Percentiles rank a stretch among this genome's conserved stretches.
Conservation (phyloP, 2,329 filamentous ascomycete genomes). For the Ophiostoma australiae region DNA sequence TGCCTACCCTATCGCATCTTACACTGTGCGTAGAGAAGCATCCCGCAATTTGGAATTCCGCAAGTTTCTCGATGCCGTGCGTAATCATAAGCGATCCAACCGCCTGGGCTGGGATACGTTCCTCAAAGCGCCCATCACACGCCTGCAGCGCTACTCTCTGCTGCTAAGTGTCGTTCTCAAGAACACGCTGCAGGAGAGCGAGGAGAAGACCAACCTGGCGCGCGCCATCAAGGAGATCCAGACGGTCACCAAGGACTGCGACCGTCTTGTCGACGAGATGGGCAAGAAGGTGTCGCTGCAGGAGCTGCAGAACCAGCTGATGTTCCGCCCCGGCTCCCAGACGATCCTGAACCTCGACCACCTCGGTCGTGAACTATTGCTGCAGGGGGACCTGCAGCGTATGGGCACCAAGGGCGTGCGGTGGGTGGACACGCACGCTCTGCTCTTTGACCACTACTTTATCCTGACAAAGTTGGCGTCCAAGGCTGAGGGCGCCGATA, state of each 20-base stretch:
- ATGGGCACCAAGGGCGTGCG: conserved; percentile 84
- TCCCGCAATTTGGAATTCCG: conserved; percentile 81
- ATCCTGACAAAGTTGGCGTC: conserved; percentile 79
- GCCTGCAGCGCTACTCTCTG: conserved; percentile 83
- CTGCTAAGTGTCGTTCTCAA: conserved; percentile 77
- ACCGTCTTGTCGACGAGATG: conserved; percentile 87
- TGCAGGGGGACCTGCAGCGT: conserved; percentile 81
- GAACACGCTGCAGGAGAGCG: conserved; percentile 75
- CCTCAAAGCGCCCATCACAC: conserved; percentile 86
- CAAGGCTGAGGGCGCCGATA: conserved; percentile 66
- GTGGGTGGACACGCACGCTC: conserved; percentile 88
- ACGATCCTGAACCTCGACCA: conserved; percentile 88
- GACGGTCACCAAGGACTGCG: conserved; percentile 81
- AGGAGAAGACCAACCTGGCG: conserved; percentile 80
- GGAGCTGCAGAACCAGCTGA: conserved; percentile 76
- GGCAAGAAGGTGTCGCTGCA: conserved; percentile 83
- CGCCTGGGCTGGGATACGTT: conserved; percentile 92
- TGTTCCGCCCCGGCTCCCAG: conserved; percentile 82
- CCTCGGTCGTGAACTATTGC: conserved; percentile 84
- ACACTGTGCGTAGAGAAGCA: conserved; percentile 76
- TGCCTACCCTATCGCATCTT: conserved; percentile 77
- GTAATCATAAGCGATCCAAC: conserved; percentile 70
- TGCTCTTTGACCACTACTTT: conserved; percentile 95
- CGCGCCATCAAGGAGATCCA: conserved; percentile 91
- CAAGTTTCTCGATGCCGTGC: conserved; percentile 75